A percentile compares a stretch with the other conserved stretches of the same genome.
Evolutionary conservation across 192 early-diverging fungal species (phyloP).

Genomic region (Neocallimastix lanati): DNA sequence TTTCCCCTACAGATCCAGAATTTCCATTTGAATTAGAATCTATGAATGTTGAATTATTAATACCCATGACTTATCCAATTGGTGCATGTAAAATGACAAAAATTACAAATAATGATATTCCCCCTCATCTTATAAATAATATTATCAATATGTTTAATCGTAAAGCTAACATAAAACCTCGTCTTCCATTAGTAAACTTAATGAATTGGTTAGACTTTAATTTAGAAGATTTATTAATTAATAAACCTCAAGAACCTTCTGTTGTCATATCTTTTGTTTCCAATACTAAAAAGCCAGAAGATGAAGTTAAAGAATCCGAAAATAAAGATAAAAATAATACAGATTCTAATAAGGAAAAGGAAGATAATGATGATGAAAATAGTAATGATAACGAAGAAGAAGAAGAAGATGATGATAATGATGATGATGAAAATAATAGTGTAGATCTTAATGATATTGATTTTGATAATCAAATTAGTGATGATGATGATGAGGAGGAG

Average conservation of each 20-base stretch:
- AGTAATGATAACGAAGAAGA: conserved; percentile 9
- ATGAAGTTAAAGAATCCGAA: not conserved
- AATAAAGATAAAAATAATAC: not conserved
- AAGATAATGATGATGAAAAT: not conserved
- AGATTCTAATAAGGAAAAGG: not conserved
- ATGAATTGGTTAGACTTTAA: conserved; percentile 37
- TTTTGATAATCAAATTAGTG: conserved; percentile 5
- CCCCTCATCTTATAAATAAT: conserved; percentile 3
- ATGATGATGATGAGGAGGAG: not conserved
- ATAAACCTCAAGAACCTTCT: conserved; percentile 7
- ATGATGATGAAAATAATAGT: conserved; percentile 3
- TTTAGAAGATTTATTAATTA: conserved; percentile 20
- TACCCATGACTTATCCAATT: conserved; percentile 36
- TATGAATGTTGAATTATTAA: conserved; percentile 33
- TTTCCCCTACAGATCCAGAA: conserved; percentile 30
- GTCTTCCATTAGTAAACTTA: conserved; percentile 12
- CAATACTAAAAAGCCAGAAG: conserved; percentile 5
- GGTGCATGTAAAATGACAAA: conserved; percentile 18
- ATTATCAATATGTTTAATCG: conserved; percentile 7
- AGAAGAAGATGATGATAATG: conserved; percentile 7
- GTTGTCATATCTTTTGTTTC: conserved; percentile 12
- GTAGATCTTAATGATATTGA: conserved; percentile 6
- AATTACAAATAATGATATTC: conserved; percentile 7
- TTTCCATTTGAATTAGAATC: conserved; percentile 56
- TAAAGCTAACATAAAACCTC: conserved; percentile 5